Base-by-base conservation (phyloP, 2,329 filamentous ascomycete species). In the Dactylellina drechsleri region DNA sequence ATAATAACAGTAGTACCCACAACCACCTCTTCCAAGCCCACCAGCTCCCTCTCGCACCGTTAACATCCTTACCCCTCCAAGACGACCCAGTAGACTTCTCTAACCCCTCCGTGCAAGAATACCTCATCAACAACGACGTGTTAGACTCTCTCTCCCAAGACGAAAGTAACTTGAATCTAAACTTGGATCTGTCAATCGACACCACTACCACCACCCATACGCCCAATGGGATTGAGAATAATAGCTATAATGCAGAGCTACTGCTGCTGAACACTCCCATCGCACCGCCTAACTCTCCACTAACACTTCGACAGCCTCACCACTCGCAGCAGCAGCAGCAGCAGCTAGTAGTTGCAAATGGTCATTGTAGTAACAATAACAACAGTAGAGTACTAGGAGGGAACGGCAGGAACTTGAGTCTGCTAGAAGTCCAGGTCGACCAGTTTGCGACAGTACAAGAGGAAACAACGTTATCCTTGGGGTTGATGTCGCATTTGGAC, bases 401-500 rank as follows among this genome's bases (percentile, higher is more conserved):
- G 6, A 10, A 5, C 5, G 31, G 31, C 5, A 5, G 31, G 5
- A 43, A 18, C 10, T 23, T 12, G 40, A 31, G 16, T 18, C 36
- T 15, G 15, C 23, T 52, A 20, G 58, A 66, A 13, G 50, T 67
- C 2, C 62, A 60, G 23, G 23, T 58, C 20, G 70, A 74, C 28
- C 78, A 77, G 23, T 79, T 78, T 40, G 53, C 64, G 4, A 59
- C 59, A 6, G 59, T 79, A 23, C 77, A 78, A 18, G 76, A 77
- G 31, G 77, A 78, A 65, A 79, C 75, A 0, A 79, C 78, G 0
- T 67, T 79, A 15, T 77, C 77, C 10, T 56, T 79, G 12, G 78
- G 78, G 0, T 50, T 79, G 12, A 61, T 79, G 28, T 66, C 60
- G 13, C 74, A 79, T 45, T 58, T 79, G 1, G 78, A 79, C 28